phyloP scores from a whole-genome alignment of 331 rosid genomes.

The Pyrus hybrid region DNA sequence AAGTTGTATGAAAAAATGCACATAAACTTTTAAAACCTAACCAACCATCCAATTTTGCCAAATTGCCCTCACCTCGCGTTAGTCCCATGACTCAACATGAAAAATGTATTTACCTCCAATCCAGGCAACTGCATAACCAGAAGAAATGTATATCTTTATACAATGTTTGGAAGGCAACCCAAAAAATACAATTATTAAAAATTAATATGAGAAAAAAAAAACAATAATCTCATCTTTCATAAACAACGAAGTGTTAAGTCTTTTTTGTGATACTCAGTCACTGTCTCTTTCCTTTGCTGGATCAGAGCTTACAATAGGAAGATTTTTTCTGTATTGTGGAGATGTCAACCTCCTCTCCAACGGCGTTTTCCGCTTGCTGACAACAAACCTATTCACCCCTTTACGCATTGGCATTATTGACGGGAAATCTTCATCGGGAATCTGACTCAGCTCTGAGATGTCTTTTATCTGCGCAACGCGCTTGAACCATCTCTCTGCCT shows the following conservation, averaged over 20 bases:
- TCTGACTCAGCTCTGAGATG: slow-evolving; percentile 91
- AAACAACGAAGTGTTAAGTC: background rate
- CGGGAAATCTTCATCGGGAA: slow-evolving; percentile 98
- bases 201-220: background rate
- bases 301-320: slow-evolving; percentile 77
- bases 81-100: background rate
- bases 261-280: slow-evolving; percentile 21
- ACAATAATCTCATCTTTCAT: background rate
- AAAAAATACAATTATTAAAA: background rate
- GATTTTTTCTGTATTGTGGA: slow-evolving; percentile 75
- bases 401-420: slow-evolving; percentile 98
- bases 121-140: background rate
- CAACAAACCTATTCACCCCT: slow-evolving; percentile 97
- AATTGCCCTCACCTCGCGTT: background rate
- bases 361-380: slow-evolving; percentile 96
- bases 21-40: too few relatives aligned
- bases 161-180: background rate
- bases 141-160: background rate
- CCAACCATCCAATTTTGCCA: too few relatives aligned
- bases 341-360: slow-evolving; percentile 90
- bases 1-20: too few relatives aligned
- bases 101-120: background rate
- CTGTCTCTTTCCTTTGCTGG: slow-evolving; percentile 51
- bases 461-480: slow-evolving; percentile 93
- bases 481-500: slow-evolving; percentile 96